Percentiles rank a stretch among this genome's conserved stretches.
Conservation (phyloP, 2,329 filamentous ascomycete genomes). For the Chaetoscypha palmicola region DNA sequence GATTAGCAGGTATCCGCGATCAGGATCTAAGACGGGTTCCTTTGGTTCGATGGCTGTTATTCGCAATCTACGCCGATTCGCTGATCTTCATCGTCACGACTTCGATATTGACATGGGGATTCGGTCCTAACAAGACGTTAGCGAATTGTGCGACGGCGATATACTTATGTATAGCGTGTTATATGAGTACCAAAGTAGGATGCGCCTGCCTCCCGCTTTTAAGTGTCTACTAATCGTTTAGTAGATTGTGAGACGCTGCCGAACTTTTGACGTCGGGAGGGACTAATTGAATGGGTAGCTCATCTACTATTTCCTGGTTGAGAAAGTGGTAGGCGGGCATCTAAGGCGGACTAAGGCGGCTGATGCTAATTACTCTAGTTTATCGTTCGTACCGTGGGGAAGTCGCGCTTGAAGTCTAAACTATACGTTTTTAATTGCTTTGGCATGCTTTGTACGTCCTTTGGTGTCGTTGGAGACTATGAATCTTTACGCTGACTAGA, state of each 20-base stretch:
- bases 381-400: constrained; percentile 35
- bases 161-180: constrained; percentile 39
- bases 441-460: constrained; percentile 41
- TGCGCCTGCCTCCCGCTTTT: too few relatives aligned
- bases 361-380: constrained; percentile 1
- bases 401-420: constrained; percentile 42
- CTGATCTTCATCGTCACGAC: constrained; percentile 52
- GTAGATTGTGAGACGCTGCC: not conserved
- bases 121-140: constrained; percentile 46
- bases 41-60: constrained; percentile 18
- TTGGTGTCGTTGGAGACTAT: too few relatives aligned
- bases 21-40: constrained; percentile 13
- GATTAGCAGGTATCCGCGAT: not conserved
- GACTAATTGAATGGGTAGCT: constrained; percentile 24
- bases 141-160: constrained; percentile 51
- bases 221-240: not conserved
- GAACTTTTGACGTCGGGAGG: not conserved
- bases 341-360: not conserved
- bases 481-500: too few relatives aligned
- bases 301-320: constrained; percentile 57
- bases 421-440: constrained; percentile 55
- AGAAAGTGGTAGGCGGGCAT: constrained; percentile 55
- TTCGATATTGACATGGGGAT: constrained; percentile 47
- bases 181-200: constrained; percentile 8
- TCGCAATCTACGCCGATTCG: constrained; percentile 53